Evolutionary conservation across 345 rosid species (phyloP), one percentile per base, ranked within the genome.

Genomic region (Trapa bicornis): DNA sequence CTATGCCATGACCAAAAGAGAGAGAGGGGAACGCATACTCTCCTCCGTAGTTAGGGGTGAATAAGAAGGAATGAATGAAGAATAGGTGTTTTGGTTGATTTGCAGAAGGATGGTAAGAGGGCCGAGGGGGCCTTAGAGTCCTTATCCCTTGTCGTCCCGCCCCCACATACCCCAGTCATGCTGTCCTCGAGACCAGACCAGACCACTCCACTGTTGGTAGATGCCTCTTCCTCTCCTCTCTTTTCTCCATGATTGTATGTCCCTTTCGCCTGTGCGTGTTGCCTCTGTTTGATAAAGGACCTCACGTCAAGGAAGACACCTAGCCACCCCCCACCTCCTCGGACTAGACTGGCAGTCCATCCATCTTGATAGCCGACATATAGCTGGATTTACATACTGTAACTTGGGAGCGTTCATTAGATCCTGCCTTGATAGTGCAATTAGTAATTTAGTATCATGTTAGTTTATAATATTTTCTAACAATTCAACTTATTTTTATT

Each of bases 81-180:
- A 22, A 22, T 22, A 22, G 29, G 33, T 1, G 60, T 5, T n/a
- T 54, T 54, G 60, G 22, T 54, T 54, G 60, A 54, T 54, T 54
- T 54, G 60, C 33, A 5, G 38, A 16, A 38, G 47, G 66, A 12
- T 22, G 29, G 29, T 22, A 22, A 22, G 29, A 22, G 48, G 48
- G 66, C 6, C 5, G 35, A 22, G 60, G 33, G 33, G 48, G 22
- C 48, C 67, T 45, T 64, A 37, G 48, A 39, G 67, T 64, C 67
- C 66, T 33, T 17, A 38, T 64, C 66, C 32, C 47, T 8, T 0
- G 5, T 29, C 41, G 29, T 52, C 4, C 16, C n/a, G 60, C 8
- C 47, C 66, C 67, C 67, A 64, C 67, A 64, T 64, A 64, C n/a
- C 67, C 48, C 67, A 64, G 67, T 38, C 67, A 64, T 11, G 67